Base-by-base conservation (phyloP, 2,329 filamentous ascomycete genomes). In the Claviceps arundinis region DNA sequence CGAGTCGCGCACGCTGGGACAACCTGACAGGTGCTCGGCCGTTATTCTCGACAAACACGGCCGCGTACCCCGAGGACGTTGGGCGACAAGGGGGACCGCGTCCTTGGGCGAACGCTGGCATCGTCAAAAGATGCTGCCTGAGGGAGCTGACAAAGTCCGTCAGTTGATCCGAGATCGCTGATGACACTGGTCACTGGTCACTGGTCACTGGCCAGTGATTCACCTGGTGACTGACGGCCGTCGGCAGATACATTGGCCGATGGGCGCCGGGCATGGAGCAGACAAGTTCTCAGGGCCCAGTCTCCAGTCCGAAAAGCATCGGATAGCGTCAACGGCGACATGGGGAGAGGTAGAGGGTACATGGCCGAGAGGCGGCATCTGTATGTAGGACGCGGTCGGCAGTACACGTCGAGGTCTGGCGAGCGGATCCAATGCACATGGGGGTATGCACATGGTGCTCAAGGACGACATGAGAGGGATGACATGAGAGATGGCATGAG, bases 261-360 rank as follows among this genome's bases (percentile, higher is more conserved):
- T 41, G 40, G 4, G 24, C 48, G 3, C 30, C 30, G 41, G 37
- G 5, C 24, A 41, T 8, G 26, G 30, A 26, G 37, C 8, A 30
- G 19, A 14, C 2, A 30, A 9, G 38, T 22, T 38, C 17, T 19
- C 4, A 34, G 43, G 30, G 8, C 37, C 30, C 34, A 37, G 42
- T 30, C 16, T 34, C 49, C 37, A 46, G 45, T 19, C 49, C 49
- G 49, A 51, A 50, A 46, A 46, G 9, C 16, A 44, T 50, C 49
- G 49, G 49, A 7, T 24, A 7, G 34, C n/a, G 40, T 45, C 19
- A 24, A 50, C 34, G 22, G 14, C 7, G 6, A 14, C 38, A 42
- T n/a, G 48, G 38, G 38, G 9, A 50, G 30, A 5, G 37, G 42
- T 51, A 26, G 17, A 41, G 48, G 37, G 26, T 50, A 50, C 49